Evolutionary conservation across 306 rosid genomes (phyloP).

Genomic region (Casuarina glauca): DNA sequence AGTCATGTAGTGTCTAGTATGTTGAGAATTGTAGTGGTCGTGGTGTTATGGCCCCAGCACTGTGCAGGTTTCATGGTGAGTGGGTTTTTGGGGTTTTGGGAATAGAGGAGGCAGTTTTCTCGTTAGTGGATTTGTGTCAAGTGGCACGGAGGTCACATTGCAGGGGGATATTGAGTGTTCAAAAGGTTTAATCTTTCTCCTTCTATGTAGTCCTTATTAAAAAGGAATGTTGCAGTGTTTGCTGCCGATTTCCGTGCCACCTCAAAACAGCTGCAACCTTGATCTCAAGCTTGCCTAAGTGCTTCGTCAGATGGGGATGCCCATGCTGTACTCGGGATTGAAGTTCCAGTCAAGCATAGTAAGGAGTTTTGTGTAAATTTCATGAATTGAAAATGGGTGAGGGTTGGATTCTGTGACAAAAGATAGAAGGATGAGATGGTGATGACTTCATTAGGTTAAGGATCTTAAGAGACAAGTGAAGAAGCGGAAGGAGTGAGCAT

Average conservation of each 20-base stretch:
- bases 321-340: constrained; percentile 43
- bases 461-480: constrained; percentile 85
- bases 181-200: constrained; percentile 87
- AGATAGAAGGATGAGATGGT: constrained; percentile 87
- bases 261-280: constrained; percentile 55
- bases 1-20: constrained; percentile 12
- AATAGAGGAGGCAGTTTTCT: constrained; percentile 56
- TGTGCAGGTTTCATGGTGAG: constrained; percentile 87
- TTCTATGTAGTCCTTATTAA: constrained; percentile 72
- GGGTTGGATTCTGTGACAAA: constrained; percentile 72
- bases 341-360: constrained; percentile 40
- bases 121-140: constrained; percentile 50
- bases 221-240: constrained; percentile 82
- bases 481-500: constrained; percentile 93
- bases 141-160: constrained; percentile 52
- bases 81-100: constrained; percentile 68
- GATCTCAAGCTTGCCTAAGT: constrained; percentile 32
- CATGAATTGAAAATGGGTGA: constrained; percentile 85
- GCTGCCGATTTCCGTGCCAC: constrained; percentile 95
- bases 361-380: constrained; percentile 75
- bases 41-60: constrained; percentile 58
- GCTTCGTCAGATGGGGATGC: constrained; percentile 41
- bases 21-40: constrained; percentile 44
- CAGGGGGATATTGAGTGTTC: constrained; percentile 84
- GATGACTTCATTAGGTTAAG: constrained; percentile 73